Evolutionary conservation across 441 rosid genomes (phyloP).

Genomic region (Gossypium schwendimanii): DNA sequence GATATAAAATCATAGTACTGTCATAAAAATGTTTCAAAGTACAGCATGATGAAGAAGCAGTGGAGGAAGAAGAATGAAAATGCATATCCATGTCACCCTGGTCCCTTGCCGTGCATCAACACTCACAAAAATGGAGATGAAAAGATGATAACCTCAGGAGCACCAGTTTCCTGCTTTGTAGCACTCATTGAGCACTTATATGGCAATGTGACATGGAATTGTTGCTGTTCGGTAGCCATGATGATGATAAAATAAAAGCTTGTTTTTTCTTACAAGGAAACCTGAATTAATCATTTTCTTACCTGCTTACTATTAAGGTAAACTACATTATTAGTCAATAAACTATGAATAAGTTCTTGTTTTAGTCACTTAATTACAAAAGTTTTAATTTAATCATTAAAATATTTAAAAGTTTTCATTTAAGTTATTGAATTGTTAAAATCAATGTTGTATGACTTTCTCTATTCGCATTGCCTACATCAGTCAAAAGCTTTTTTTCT

Average conservation of each 20-base stretch:
- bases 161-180: not conserved
- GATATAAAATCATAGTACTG: not conserved
- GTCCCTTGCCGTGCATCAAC: not conserved
- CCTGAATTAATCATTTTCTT: no score
- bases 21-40: not conserved
- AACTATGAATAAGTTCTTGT: no score
- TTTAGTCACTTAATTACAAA: no score
- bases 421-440: no score
- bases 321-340: no score
- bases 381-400: no score
- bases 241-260: not conserved
- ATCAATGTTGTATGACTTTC: no score
- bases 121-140: not conserved
- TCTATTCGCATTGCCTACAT: no score
- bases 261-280: not conserved
- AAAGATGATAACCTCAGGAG: not conserved
- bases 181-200: constrained; percentile 1
- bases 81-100: constrained; percentile 15
- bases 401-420: no score
- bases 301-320: no score
- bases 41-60: not conserved
- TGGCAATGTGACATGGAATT: constrained; percentile 5
- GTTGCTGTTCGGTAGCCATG: not conserved
- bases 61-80: constrained; percentile 6
- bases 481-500: no score